Evolutionary conservation across 1,139 yeast species (phyloP).

Genomic region (Scheffersomyces segobiensis): DNA sequence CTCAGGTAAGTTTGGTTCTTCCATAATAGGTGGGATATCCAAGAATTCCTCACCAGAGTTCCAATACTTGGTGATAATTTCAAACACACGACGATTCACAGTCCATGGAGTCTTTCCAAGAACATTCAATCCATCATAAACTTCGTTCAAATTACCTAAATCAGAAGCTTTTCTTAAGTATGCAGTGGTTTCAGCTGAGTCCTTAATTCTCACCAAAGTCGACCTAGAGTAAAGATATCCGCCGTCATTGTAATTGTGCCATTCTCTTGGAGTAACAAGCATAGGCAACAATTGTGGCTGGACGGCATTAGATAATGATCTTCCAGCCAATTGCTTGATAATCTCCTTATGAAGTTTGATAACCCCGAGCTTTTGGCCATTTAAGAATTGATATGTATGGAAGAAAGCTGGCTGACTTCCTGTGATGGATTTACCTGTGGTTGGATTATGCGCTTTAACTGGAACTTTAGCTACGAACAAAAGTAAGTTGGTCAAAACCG

Average conservation of each 20-base stretch:
- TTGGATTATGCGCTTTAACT: constrained; percentile 77
- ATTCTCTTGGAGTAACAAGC: constrained; percentile 85
- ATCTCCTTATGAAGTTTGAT: constrained; percentile 73
- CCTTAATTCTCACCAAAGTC: constrained; percentile 71
- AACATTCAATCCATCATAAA: constrained; percentile 83
- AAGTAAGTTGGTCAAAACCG: constrained; percentile 70
- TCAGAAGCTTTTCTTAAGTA: constrained; percentile 84
- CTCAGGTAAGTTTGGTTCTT: constrained; percentile 58
- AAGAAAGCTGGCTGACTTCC: constrained; percentile 90
- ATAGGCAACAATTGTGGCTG: constrained; percentile 93
- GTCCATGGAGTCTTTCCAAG: constrained; percentile 94
- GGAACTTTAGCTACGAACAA: constrained; percentile 81
- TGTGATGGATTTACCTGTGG: constrained; percentile 60
- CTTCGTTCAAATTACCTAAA: constrained; percentile 60
- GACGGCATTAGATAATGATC: constrained; percentile 62
- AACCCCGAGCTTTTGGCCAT: constrained; percentile 81
- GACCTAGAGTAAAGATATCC: constrained; percentile 73
- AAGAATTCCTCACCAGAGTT: constrained; percentile 77
- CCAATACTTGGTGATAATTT: constrained; percentile 78
- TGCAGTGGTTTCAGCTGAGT: constrained; percentile 87
- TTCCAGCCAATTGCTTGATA: constrained; percentile 66
- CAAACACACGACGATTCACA: constrained; percentile 69
- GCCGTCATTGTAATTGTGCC: constrained; percentile 82
- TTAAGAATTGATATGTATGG: constrained; percentile 79
- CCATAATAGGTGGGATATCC: constrained; percentile 71